Evolutionary conservation across 1,139 yeast genomes (phyloP).

Genomic region (Hansenula lynferdii): DNA sequence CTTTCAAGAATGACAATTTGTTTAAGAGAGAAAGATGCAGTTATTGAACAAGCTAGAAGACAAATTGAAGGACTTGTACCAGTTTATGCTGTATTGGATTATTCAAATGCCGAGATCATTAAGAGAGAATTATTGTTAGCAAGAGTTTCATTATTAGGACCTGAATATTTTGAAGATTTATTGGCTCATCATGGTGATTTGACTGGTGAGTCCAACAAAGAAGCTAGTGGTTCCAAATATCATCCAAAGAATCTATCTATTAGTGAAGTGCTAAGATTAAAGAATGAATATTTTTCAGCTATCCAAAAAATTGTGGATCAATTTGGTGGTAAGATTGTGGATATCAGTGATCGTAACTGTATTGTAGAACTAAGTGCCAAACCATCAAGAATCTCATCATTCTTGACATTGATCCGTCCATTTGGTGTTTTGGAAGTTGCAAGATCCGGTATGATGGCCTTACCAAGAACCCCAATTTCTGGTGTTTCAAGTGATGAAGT

Average conservation of each 20-base stretch:
- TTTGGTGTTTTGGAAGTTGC: constrained; percentile 96
- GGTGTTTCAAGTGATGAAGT: constrained; percentile 43
- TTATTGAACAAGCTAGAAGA: constrained; percentile 97
- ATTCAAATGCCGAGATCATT: constrained; percentile 85
- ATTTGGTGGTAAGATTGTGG: constrained; percentile 91
- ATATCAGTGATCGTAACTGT: constrained; percentile 89
- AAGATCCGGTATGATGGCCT: constrained; percentile 97
- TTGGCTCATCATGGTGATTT: constrained; percentile 65
- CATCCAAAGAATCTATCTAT: constrained; percentile 92
- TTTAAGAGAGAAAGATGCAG: constrained; percentile 90
- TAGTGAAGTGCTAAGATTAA: constrained; percentile 88
- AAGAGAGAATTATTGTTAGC: constrained; percentile 87
- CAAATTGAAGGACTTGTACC: constrained; percentile 98
- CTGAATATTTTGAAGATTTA: constrained; percentile 94
- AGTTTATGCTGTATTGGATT: constrained; percentile 95
- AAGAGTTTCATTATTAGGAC: constrained; percentile 88
- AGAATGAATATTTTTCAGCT: constrained; percentile 83
- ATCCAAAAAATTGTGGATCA: constrained; percentile 75
- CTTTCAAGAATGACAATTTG: constrained; percentile 96
- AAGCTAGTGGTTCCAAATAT: constrained; percentile 43
- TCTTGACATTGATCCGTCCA: constrained; percentile 86
- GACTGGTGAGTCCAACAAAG: constrained; percentile 17
- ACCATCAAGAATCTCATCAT: constrained; percentile 83
- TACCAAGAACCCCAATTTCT: constrained; percentile 85
- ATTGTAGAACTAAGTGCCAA: constrained; percentile 93